Evolutionary conservation across 2,329 filamentous ascomycete species (phyloP), one percentile per base, ranked within the genome.

Genomic region (Paracamarosporium sp.): DNA sequence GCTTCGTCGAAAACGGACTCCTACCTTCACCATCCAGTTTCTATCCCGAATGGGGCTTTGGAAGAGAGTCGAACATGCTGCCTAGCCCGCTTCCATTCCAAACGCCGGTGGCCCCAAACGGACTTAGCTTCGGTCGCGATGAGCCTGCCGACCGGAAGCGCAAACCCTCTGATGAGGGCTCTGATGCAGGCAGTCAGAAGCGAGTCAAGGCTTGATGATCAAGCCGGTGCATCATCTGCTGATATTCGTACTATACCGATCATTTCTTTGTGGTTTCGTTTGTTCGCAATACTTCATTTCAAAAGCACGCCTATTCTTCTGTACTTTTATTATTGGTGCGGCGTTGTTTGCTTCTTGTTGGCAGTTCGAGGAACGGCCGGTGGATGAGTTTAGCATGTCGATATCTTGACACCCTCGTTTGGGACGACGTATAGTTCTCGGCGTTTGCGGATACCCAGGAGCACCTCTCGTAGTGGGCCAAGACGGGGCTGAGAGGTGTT

Each of bases 41-140:
- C 79, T 98, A 96, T 70, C 88, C 90, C 0, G 93, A 96, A 62
- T 97, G 93, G 93, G 89, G 90, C 64, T 93, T 91, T 75, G 83
- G 84, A 73, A 88, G 75, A 55, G 91, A 95, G 64, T 90, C 85
- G 73, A 96, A 95, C 69, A 95, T 96, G 64, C 82, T 98, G 47
- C 93, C 93, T 0, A 97, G 93, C 73, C 95, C 95, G 9, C 80
- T 98, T 62, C 96, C 93, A 59, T 97, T 97, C 76, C 90, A 92
- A 31, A 98, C 95, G 1, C 95, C 95, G 1, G 73, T 83, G 13
- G 78, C 73, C n/a, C 65, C 73, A 35, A 78, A 73, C 43, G 79
- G 79, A 25, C 74, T 75, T 22, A 77, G 78, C 53, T 82, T 81
- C 68, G 71, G 75, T 52, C 76, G 77, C 44, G 79, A 81, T 46